Base-by-base conservation (phyloP, 352 stramenopile species). In the Phytophthora pluvialis region DNA sequence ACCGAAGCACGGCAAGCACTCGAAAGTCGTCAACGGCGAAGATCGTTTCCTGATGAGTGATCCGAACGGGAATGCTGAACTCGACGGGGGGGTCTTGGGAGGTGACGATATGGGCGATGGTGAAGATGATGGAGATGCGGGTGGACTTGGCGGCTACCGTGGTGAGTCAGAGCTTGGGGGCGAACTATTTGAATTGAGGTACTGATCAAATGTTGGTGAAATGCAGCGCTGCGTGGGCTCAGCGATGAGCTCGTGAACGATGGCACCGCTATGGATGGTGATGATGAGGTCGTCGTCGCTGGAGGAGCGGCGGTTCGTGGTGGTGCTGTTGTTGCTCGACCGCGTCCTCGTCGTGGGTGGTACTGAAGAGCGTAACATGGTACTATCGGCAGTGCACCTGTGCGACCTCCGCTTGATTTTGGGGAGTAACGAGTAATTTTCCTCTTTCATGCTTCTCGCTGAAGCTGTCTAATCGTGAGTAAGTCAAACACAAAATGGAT, bases 221-320 rank as follows among this genome's bases (percentile, higher is more conserved):
- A 6, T 57, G 32, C 36, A 76, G 68, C 57, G 8, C 44, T 76
- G 47, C 61, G 67, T 16, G 61, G 61, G 12, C 3, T 64, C 15
- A 33, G 25, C n/a, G 49, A 64, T 45, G 60, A 63, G 6, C 4
- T 65, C 38, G 29, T 15, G 1, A n/a, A 54, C 8, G 46, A 51
- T 16, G 39, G 16, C 18, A 16, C 12, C 8, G 26, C 53, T 26
- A 16, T 32, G 12, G 18, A 46, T 9, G 35, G 18, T 6, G 29
- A 64, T 55, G 48, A 76, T 9, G 68, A 76, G 53, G 25, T 55
- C 33, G 64, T 71, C 36, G 53, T 70, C 32, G 69, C 48, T 38
- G 58, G 64, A 26, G 29, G 54, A 5, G 28, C 47, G 38, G 64
- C 33, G 44, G 69, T 62, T 25, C 38, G 57, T 49, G 58, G 69